Base-by-base conservation (phyloP, 805 yeast genomes). In the Yarrowia divulgata region DNA sequence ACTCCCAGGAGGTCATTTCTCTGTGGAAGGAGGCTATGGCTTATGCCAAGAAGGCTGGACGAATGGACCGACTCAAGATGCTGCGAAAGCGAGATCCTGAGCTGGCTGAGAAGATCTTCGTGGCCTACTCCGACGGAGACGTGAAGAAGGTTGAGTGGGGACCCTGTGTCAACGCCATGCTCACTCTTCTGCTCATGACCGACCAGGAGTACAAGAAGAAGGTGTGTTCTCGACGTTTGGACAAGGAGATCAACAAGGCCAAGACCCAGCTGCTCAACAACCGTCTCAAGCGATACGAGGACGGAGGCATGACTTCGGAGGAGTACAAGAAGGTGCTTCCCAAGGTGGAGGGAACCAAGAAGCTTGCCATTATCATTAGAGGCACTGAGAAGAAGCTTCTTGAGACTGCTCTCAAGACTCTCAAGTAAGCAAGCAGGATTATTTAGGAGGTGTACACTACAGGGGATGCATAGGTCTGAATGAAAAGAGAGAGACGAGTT, bases 1-100 rank as follows among this genome's bases (percentile, higher is more conserved):
- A 87, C 72, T 79, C 81, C 0, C 82, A 85, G 73, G 92, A 90
- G 72, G 75, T 83, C 1, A 84, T 90, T 13, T 81, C 86, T 67
- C 75, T 91, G n/a, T 87, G 88, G 1, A 79, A 81, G 1, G 88
- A 87, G 72, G 76, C 85, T 68, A 73, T 81, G 57, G 75, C 73
- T 54, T 74, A 79, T 46, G 76, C 76, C 37, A 79, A 77, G 37
- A 75, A 78, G 45, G 72, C 73, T 16, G 76, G 74, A 43, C 68
- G 74, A 16, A 70, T 70, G 58, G 67, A 72, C 40, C 69, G 78
- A 8, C 66, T 74, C 50, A 75, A 75, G 39, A 87, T 87, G 88
- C 83, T 85, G 79, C 84, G 82, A 39, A 77, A 75, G 13, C 75
- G 79, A 19, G 76, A 67, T 54, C 75, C 64, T 69, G 74, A 71